Percentiles rank a stretch among this genome's conserved stretches.
These are phyloP conservation scores for Kuraishia molischiana DNA, from an alignment of 805 yeast species.

Conservation along the genomic window DNA sequence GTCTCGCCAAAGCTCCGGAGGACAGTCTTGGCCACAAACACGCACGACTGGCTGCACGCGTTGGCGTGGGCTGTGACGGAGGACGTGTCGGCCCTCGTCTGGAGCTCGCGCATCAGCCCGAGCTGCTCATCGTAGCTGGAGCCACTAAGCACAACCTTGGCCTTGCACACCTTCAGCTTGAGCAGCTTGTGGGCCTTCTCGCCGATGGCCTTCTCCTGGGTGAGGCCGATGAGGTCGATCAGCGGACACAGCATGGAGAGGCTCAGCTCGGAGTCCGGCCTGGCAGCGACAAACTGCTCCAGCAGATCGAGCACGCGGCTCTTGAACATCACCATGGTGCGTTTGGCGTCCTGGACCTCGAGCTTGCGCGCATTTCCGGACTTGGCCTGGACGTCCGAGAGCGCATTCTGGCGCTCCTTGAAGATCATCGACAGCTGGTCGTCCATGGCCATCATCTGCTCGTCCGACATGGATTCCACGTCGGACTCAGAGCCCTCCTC, in stretches of 20 bases:
- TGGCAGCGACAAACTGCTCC: constrained; percentile 45
- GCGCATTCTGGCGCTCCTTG: constrained; percentile 67
- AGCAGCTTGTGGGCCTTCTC: constrained; percentile 67
- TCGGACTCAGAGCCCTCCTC: constrained; percentile 48
- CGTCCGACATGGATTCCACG: constrained; percentile 89
- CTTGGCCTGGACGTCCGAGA: constrained; percentile 34
- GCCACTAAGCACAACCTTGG: constrained; percentile 12
- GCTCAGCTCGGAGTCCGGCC: constrained; percentile 29
- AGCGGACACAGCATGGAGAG: constrained; percentile 44
- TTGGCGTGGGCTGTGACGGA: constrained; percentile 37
- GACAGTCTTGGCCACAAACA: constrained; percentile 52
- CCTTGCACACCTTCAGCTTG: constrained; percentile 48
- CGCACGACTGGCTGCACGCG: constrained; percentile 59
- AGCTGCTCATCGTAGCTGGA: constrained; percentile 12
- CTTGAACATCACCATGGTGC: constrained; percentile 71
- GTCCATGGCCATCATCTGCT: constrained; percentile 92
- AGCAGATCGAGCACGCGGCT: constrained; percentile 69
- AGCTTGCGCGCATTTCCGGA: constrained; percentile 57
- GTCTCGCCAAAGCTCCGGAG: constrained; percentile 26
- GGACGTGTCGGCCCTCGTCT: constrained; percentile 29
- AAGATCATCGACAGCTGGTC: constrained; percentile 75
- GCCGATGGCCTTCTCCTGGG: constrained; percentile 62
- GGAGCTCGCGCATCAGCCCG: constrained; percentile 28
- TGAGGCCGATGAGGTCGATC: constrained; percentile 48
- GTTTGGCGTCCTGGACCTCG: constrained; percentile 72